Base-by-base conservation (phyloP, 192 early-diverging fungal species). In the Chytriomyces confervae region DNA sequence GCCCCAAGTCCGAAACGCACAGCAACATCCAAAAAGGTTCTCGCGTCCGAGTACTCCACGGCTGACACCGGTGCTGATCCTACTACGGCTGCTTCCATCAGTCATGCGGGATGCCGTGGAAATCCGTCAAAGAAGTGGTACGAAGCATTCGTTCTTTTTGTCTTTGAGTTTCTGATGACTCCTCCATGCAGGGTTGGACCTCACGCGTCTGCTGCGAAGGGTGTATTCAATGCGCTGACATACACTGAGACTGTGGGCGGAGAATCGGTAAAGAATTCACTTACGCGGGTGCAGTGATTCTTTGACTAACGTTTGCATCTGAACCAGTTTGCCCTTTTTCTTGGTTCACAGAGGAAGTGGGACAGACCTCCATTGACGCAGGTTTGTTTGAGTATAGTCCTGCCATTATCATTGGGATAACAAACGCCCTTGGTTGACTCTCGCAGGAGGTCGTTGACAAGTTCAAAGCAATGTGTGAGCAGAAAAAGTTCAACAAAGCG, bases 291-390 rank as follows among this genome's bases (percentile, higher is more conserved):
- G 0, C 53, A 57, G 16, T 57, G 16, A 57, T 57, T 57, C 53
- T 36, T 36, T 36, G 36, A 36, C 36, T 36, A 36, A 36, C 53
- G 16, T 57, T 57, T 57, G 16, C 53, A n/a, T 20, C 53, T n/a
- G 13, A 5, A n/a, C 20, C 53, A 57, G 9, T 76, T 76, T 66
- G 74, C 74, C 0, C 50, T 76, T 6, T 76, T 76, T 46, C 44
- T 86, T 5, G 75, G 66, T 10, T 76, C 66, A 24, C 85, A 86
- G 53, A 81, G 85, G 9, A 68, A 72, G 48, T 86, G 85, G 85
- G 77, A 69, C 5, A 50, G 67, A 6, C 65, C 76, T 8, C 78
- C 83, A 5, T 36, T 83, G 24, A 76, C 74, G 1, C 29, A 69
- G 44, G 63, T 65, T 13, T 13, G n/a, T 20, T 65, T 11, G n/a